Base-by-base conservation (phyloP, 176 grass and related monocot species). In the Musa troglodytarum region DNA sequence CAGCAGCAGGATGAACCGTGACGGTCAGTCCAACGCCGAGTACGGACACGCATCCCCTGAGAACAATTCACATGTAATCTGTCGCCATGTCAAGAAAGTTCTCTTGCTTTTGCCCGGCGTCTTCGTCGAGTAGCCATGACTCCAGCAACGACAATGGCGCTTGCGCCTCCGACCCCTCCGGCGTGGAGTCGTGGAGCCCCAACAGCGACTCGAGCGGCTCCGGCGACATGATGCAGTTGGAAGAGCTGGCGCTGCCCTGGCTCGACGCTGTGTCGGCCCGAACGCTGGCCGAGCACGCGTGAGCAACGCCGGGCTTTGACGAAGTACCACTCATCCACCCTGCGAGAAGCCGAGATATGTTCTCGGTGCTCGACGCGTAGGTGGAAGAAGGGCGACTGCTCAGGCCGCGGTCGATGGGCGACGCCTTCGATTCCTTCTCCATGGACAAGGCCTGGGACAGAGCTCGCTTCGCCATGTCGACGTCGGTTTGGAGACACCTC, bases 301-400 rank as follows among this genome's bases (percentile, higher is more conserved):
- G n/a, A 26, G 63, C 1, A 1, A 10, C 11, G 25, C 23, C 25
- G 14, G 63, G 12, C 1, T 11, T 29, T 6, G 22, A 11, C 23
- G 55, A 57, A 1, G 14, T n/a, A 11, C 43, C 23, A 29, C 53
- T 56, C 71, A 17, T 55, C 71, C 71, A 74, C 10, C 71, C 71
- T 17, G 28, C 12, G 2, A 74, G 71, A 26, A 74, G 71, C 71
- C 53, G n/a, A 22, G 71, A 74, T 17, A 74, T 74, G 52, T 74
- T 74, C 71, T 74, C 71, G 52, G 71, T 28, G 22, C 71, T 74
- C 71, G 23, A 54, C 3, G 71, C 71, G 14, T 74, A 74, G 67
- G 34, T 50, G 43, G 67, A 50, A 22, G 67, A n/a, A 43, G 34
- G 34, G 34, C 34, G 34, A 43, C 34, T 0, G 34, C 34, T 43